Evolutionary conservation across 225 moss, liverwort and hornwort genomes (phyloP).

Genomic region (Takakia lepidozioides): DNA sequence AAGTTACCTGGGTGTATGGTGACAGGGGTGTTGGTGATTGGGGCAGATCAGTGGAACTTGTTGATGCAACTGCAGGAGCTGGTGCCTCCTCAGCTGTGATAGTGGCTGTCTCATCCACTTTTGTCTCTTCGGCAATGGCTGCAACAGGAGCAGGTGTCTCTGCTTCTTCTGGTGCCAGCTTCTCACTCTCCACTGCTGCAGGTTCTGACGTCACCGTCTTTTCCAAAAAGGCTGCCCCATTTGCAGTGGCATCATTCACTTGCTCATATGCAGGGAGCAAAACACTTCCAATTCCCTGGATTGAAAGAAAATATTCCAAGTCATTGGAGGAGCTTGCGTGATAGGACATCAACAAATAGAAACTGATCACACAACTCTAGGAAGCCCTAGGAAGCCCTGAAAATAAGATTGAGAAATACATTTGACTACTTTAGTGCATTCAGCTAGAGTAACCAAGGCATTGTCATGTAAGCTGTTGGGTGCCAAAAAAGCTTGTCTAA

Average conservation of each 20-base stretch:
- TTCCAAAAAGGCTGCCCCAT: conserved; percentile 45
- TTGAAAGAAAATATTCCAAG: too few species aligned
- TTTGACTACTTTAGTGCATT: too few species aligned
- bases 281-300: conserved; percentile 49
- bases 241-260: conserved; percentile 33
- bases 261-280: conserved; percentile 45
- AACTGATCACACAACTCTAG: too few species aligned
- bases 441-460: too few species aligned
- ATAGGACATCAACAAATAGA: too few species aligned
- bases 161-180: conserved; percentile 10
- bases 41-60: conserved; percentile 20
- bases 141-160: conserved; percentile 6
- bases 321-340: too few species aligned
- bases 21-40: conserved; percentile 25
- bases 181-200: conserved; percentile 8
- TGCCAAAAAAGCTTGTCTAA: too few species aligned
- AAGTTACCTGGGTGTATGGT: conserved; percentile 31
- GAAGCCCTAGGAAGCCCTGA: too few species aligned
- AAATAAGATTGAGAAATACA: too few species aligned
- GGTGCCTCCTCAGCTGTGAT: conserved; percentile 15
- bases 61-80: conserved; percentile 8
- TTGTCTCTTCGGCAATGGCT: conserved; percentile 9
- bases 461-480: too few species aligned
- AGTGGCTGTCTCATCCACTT: conserved; percentile 11
- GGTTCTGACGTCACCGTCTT: conserved; percentile 24